Evolutionary conservation across 2,329 filamentous ascomycete species (phyloP).

Genomic region (Neocucurbitaria cava): DNA sequence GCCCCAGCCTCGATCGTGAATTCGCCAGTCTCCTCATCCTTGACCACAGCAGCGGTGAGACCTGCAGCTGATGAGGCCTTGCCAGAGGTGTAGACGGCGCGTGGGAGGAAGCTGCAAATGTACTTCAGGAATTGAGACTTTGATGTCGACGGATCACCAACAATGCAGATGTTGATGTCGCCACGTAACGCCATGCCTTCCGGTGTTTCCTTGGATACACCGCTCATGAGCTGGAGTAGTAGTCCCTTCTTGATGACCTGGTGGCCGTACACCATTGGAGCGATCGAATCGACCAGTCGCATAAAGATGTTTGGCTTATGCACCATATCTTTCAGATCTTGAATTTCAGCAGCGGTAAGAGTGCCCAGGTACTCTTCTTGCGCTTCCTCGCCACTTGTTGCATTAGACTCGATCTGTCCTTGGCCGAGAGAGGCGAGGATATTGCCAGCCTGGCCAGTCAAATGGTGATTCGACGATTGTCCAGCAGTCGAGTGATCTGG

Average conservation of each 20-base stretch:
- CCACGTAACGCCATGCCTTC: constrained; percentile 96
- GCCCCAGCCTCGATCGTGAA: constrained; percentile 99
- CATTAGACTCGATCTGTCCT: constrained; percentile 66
- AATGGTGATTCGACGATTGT: constrained; percentile 71
- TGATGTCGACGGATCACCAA: constrained; percentile 94
- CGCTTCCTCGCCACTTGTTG: constrained; percentile 77
- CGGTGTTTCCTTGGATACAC: constrained; percentile 87
- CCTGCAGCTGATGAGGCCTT: constrained; percentile 97
- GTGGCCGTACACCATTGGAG: constrained; percentile 96
- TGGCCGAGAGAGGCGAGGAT: constrained; percentile 86
- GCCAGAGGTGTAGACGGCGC: constrained; percentile 95
- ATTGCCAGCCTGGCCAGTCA: constrained; percentile 78
- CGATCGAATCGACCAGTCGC: constrained; percentile 88
- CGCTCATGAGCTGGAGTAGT: constrained; percentile 92
- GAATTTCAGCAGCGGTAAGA: constrained; percentile 84
- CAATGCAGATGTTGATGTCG: constrained; percentile 98
- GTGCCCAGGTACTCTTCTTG: constrained; percentile 88
- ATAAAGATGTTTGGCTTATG: constrained; percentile 96
- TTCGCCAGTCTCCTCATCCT: constrained; percentile 97
- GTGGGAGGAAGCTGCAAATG: constrained; percentile 93
- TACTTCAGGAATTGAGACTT: constrained; percentile 99
- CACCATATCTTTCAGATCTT: constrained; percentile 90
- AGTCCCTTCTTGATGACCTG: constrained; percentile 98
- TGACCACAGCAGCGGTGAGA: constrained; percentile 95
- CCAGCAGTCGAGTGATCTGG: constrained; percentile 85